phyloP scores from a whole-genome alignment of 2,329 filamentous ascomycete species.

The Xylariaceae sp. region DNA sequence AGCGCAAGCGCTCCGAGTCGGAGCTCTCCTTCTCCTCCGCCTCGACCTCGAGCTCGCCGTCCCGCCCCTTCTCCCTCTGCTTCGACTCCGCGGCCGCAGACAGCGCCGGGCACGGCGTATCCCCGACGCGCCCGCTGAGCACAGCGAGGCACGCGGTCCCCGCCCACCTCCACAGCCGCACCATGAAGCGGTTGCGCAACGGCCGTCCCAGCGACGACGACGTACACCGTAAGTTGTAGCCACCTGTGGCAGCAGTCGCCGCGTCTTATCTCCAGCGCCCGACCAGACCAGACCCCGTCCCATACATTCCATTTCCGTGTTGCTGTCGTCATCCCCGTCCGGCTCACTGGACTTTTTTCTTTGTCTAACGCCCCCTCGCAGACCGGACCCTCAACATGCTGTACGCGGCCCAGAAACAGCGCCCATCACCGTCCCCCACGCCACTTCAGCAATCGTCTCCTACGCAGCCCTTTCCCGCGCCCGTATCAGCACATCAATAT shows the following conservation, averaged over 20 bases:
- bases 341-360: conserved; percentile 11
- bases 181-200: conserved; percentile 54
- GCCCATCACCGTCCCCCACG: conserved; percentile 6
- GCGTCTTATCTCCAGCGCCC: too few species aligned
- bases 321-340: not conserved
- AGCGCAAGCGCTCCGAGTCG: conserved; percentile 57
- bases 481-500: too few species aligned
- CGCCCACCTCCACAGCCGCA: conserved; percentile 47
- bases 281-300: too few species aligned
- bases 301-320: not conserved
- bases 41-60: conserved; percentile 35
- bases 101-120: conserved; percentile 21
- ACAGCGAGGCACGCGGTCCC: conserved; percentile 6
- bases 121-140: conserved; percentile 22
- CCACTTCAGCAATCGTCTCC: conserved; percentile 5
- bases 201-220: conserved; percentile 48
- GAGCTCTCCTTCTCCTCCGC: conserved; percentile 45
- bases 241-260: too few species aligned
- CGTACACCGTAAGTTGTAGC: conserved; percentile 45
- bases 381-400: conserved; percentile 52
- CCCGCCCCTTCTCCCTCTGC: conserved; percentile 16
- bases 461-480: conserved; percentile 6
- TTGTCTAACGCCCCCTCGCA: too few species aligned
- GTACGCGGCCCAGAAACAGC: conserved; percentile 43
- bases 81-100: conserved; percentile 26